Evolutionary conservation across 2,329 filamentous ascomycete genomes (phyloP), one percentile per base, ranked within the genome.

Genomic region (Colletotrichum ledebouriae): DNA sequence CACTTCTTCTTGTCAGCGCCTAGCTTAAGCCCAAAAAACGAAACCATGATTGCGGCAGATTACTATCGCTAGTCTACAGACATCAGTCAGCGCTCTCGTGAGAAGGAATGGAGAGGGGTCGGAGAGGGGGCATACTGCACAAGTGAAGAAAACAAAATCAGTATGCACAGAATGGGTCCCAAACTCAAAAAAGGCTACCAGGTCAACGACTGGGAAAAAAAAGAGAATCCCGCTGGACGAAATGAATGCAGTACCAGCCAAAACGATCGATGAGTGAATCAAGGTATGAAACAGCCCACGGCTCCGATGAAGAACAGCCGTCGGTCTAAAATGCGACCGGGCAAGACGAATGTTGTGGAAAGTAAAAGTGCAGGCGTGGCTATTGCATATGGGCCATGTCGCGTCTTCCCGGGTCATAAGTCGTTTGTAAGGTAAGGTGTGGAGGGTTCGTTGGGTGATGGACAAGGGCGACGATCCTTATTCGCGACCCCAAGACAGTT

Each of bases 21-120:
- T 68, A 88, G 79, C 75, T 84, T 87, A 74, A 89, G 78, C 57
- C 86, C 86, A 71, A 88, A 87, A 71, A 89, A 86, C 2, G 87
- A 87, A 22, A 88, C 86, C 87, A 89, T 88, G 53, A 15, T 76
- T 33, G 64, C 57, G 64, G 50, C 29, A 33, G 34, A 25, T 67
- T 29, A 46, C 52, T 68, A 63, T 70, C 50, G 56, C 57, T 25
- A 67, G 22, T 22, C 63, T 69, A 49, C 11, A 9, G 15, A 42
- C 29, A 55, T 68, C 49, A 68, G 55, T 52, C 33, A 44, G 13
- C 39, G 11, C 52, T 25, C 22, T 20, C 34, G 15, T 29, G 22
- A 13, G 34, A 50, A 57, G 58, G 37, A 13, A 22, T 25, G 20
- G 53, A 39, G 52, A 62, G 63, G 65, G 65, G 61, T 50, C 33